Percentiles rank a stretch among this genome's conserved stretches.
Evolutionary conservation across 306 rosid species (phyloP).

Genomic region (Gastrolobium bilobum): DNA sequence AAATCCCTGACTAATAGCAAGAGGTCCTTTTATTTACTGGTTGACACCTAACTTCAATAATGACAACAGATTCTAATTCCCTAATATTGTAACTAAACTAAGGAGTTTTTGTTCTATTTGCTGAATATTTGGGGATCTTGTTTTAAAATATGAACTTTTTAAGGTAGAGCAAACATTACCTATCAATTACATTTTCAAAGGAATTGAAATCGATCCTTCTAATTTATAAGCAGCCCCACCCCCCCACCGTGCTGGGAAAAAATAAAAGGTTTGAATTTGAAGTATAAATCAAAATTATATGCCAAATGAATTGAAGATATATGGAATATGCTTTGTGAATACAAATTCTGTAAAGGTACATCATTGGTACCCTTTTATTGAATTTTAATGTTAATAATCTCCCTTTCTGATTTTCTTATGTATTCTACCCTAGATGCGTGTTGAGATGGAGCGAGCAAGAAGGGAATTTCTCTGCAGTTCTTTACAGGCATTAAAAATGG

Average conservation of each 20-base stretch:
- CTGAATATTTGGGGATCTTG: constrained; percentile 24
- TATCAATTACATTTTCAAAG: constrained; percentile 22
- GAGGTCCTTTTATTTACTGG: neutral
- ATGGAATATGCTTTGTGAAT: constrained; percentile 6
- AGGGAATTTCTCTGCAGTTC: constrained; percentile 75
- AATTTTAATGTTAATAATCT: constrained; percentile 32
- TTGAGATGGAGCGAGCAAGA: constrained; percentile 79
- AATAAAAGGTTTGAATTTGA: neutral
- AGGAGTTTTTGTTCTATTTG: constrained; percentile 14
- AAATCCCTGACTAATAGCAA: neutral
- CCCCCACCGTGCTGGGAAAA: constrained; percentile 1
- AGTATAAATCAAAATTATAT: constrained; percentile 9
- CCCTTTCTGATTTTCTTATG: constrained; percentile 36
- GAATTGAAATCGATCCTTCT: constrained; percentile 25
- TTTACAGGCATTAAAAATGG: constrained; percentile 87
- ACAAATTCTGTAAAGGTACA: constrained; percentile 12
- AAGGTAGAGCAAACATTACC: neutral
- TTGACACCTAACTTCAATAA: neutral
- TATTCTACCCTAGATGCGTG: constrained; percentile 68
- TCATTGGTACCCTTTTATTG: neutral
- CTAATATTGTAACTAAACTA: constrained; percentile 5
- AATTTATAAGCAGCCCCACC: constrained; percentile 18
- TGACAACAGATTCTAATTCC: constrained; percentile 28
- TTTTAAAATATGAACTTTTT: constrained; percentile 29
- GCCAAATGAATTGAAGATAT: neutral